phyloP scores from a whole-genome alignment of 768 basidiomycete genomes.

The Gymnopilus dilepis region DNA sequence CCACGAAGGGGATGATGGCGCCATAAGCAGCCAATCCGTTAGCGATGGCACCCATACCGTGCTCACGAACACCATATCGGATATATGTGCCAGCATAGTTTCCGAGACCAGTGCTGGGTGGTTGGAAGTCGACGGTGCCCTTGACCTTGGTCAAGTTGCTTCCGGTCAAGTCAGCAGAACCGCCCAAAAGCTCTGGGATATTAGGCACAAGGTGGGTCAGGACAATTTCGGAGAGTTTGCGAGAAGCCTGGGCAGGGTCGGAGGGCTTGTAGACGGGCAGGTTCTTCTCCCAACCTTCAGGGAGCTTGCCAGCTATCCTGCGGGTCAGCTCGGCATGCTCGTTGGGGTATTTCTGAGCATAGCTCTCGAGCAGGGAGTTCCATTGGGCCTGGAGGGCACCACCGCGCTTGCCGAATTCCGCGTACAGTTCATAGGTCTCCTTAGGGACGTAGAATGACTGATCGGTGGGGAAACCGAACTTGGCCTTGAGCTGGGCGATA shows the following conservation, averaged over 20 bases:
- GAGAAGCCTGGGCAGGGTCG: constrained; percentile 87
- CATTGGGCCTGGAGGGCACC: constrained; percentile 76
- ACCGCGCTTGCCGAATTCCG: constrained; percentile 70
- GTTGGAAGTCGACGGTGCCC: constrained; percentile 89
- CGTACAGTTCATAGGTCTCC: constrained; percentile 73
- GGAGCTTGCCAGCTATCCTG: constrained; percentile 82
- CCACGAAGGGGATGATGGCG: constrained; percentile 87
- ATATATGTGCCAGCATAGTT: constrained; percentile 88
- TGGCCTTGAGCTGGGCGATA: constrained; percentile 79
- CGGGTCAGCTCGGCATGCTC: constrained; percentile 88
- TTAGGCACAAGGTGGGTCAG: constrained; percentile 74
- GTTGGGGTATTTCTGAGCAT: constrained; percentile 78
- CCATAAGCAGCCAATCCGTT: constrained; percentile 93
- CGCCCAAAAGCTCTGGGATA: constrained; percentile 87
- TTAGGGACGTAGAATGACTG: constrained; percentile 79
- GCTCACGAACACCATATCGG: constrained; percentile 97
- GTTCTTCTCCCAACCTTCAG: constrained; percentile 83
- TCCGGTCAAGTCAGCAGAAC: constrained; percentile 91
- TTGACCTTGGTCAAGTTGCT: constrained; percentile 92
- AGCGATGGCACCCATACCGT: constrained; percentile 95
- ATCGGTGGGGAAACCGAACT: constrained; percentile 82
- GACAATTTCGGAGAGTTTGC: constrained; percentile 92
- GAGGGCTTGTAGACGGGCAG: constrained; percentile 85
- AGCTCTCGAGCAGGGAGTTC: constrained; percentile 69
- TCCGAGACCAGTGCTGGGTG: constrained; percentile 82